These are phyloP conservation scores for Umbelopsis sp. DNA, from an alignment of 192 early-diverging fungal species.

Conservation along the genomic window DNA sequence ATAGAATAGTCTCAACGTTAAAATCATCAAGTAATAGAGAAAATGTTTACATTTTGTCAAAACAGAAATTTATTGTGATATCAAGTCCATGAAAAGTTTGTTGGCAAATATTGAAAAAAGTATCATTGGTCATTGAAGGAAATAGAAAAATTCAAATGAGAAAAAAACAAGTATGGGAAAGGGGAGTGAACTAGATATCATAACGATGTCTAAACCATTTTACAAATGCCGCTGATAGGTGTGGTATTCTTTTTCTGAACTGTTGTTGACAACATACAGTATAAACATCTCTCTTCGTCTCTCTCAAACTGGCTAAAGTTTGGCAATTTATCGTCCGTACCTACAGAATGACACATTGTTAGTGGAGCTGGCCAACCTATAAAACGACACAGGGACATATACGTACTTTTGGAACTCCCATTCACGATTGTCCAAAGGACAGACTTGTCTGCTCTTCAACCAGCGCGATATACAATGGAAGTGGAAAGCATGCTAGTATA, in stretches of 20 bases:
- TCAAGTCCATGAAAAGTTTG: background rate
- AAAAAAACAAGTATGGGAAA: background rate
- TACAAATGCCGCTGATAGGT: slow-evolving; percentile 10
- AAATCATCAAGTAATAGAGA: slow-evolving; percentile 8
- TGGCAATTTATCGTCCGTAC: slow-evolving; percentile 25
- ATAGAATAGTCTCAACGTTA: slow-evolving; percentile 28
- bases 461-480: slow-evolving; percentile 98
- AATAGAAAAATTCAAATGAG: background rate
- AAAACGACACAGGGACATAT: background rate
- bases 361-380: background rate
- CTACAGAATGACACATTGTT: slow-evolving; percentile 7
- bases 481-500: slow-evolving; percentile 91
- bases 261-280: background rate
- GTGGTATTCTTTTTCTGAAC: slow-evolving; percentile 8
- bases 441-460: slow-evolving; percentile 95
- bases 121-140: too few species aligned
- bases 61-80: slow-evolving; percentile 17
- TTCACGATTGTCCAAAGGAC: slow-evolving; percentile 97
- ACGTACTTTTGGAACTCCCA: slow-evolving; percentile 97
- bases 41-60: background rate
- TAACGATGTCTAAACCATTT: slow-evolving; percentile 15
- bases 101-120: too few species aligned
- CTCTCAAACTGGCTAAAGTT: too few species aligned
- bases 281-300: slow-evolving; percentile 9
- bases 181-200: background rate